Evolutionary conservation across 345 rosid species (phyloP).

Genomic region (Melastoma malabathricum): DNA sequence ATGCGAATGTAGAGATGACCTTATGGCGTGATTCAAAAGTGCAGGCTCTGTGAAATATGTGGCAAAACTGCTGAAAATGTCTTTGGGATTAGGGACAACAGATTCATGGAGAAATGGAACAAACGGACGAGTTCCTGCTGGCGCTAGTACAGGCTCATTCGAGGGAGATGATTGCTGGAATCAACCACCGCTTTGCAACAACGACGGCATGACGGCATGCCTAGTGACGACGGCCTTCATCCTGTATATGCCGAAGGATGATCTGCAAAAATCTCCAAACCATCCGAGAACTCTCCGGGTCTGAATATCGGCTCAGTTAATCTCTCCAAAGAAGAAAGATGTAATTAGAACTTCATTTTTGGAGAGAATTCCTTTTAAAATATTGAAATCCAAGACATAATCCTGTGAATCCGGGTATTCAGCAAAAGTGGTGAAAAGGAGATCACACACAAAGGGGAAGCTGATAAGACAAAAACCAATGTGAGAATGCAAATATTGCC

Average conservation of each 20-base stretch:
- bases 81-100: slow-evolving; percentile 26
- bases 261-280: too few relatives aligned
- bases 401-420: too few relatives aligned
- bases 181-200: slow-evolving; percentile 57
- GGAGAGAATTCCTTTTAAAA: too few relatives aligned
- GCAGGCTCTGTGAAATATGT: slow-evolving; percentile 66
- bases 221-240: slow-evolving; percentile 55
- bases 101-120: slow-evolving; percentile 41
- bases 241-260: slow-evolving; percentile 4
- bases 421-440: too few relatives aligned
- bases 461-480: too few relatives aligned
- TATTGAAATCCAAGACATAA: too few relatives aligned
- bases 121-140: slow-evolving; percentile 14
- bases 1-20: slow-evolving; percentile 85
- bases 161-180: slow-evolving; percentile 28
- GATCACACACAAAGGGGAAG: too few relatives aligned
- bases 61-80: slow-evolving; percentile 43
- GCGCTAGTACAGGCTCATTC: slow-evolving; percentile 12
- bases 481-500: too few relatives aligned
- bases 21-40: slow-evolving; percentile 10
- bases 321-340: too few relatives aligned
- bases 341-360: too few relatives aligned
- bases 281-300: too few relatives aligned
- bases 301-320: too few relatives aligned
- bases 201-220: slow-evolving; percentile 57